phyloP scores from a whole-genome alignment of 192 early-diverging fungal species.

The Entomortierella lignicola region DNA sequence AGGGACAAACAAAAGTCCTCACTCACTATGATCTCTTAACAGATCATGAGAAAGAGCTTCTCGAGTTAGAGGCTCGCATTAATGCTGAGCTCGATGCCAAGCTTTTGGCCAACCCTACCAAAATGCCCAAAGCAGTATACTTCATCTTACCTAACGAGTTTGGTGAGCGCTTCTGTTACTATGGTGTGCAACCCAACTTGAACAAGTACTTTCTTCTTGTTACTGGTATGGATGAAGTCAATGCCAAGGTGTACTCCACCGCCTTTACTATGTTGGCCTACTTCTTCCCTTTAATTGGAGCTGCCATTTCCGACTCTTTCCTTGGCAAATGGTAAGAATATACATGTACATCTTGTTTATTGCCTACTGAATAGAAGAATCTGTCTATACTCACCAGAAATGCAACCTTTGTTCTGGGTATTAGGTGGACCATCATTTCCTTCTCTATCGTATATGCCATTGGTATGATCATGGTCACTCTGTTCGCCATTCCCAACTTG shows the following conservation, averaged over 20 bases:
- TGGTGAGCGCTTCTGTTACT: constrained; percentile 67
- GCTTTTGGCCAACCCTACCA: constrained; percentile 60
- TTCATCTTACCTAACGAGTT: constrained; percentile 67
- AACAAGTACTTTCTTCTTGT: constrained; percentile 55
- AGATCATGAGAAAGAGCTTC: constrained; percentile 45
- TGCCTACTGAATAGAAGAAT: no score
- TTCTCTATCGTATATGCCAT: constrained; percentile 62
- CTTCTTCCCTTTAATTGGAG: constrained; percentile 69
- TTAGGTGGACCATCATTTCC: constrained; percentile 55
- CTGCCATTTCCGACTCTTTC: constrained; percentile 71
- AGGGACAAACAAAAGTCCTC: constrained; percentile 1
- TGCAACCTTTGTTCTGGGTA: no score
- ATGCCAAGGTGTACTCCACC: constrained; percentile 44
- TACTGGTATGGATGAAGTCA: constrained; percentile 36
- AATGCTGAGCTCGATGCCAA: constrained; percentile 63
- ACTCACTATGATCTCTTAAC: constrained; percentile 33
- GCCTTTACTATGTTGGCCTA: constrained; percentile 65
- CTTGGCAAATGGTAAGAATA: constrained; percentile 68
- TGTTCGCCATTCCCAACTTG: constrained; percentile 61
- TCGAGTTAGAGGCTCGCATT: constrained; percentile 61
- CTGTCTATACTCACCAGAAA: no score
- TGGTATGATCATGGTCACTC: constrained; percentile 61
- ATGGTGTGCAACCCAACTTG: constrained; percentile 67
- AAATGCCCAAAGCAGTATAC: constrained; percentile 57
- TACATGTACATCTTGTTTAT: no score